Percentiles rank a stretch among this genome's conserved stretches.
These are phyloP conservation scores for Zygoascus ofunaensis DNA, from an alignment of 805 yeast species.

Conservation along the genomic window DNA sequence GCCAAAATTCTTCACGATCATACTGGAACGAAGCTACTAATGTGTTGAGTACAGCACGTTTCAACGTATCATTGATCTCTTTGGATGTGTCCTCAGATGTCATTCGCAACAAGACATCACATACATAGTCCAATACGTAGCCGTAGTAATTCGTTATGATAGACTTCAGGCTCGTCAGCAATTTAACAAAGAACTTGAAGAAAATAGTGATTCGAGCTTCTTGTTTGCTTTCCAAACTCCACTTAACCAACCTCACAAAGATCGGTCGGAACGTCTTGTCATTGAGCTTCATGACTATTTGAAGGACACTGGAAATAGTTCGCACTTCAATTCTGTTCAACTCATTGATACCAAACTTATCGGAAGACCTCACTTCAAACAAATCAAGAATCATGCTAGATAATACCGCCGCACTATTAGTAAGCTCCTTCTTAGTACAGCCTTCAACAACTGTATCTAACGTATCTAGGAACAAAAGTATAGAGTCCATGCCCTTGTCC, in stretches of 20 bases:
- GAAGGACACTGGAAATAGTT: constrained; percentile 62
- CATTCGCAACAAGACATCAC: constrained; percentile 37
- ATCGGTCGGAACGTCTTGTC: constrained; percentile 90
- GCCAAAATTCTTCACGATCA: constrained; percentile 95
- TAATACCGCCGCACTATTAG: constrained; percentile 58
- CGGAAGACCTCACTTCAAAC: constrained; percentile 57
- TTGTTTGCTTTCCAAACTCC: constrained; percentile 86
- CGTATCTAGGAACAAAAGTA: constrained; percentile 62
- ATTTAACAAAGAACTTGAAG: constrained; percentile 74
- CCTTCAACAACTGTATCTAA: constrained; percentile 58
- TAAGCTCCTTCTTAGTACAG: constrained; percentile 65
- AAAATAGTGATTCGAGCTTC: constrained; percentile 59
- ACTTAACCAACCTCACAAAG: constrained; percentile 74
- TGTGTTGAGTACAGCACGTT: constrained; percentile 66
- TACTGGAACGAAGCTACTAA: constrained; percentile 73
- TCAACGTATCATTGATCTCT: constrained; percentile 29
- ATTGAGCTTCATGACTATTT: constrained; percentile 79
- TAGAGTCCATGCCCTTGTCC: constrained; percentile 31
- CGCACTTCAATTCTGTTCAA: constrained; percentile 73
- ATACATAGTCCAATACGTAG: constrained; percentile 70
- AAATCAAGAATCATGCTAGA: constrained; percentile 59
- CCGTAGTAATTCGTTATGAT: constrained; percentile 84
- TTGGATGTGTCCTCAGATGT: constrained; percentile 31
- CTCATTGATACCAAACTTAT: constrained; percentile 59
- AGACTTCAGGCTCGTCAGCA: constrained; percentile 76